Evolutionary conservation across 495 filamentous ascomycete genomes (phyloP), one percentile per base, ranked within the genome.

Genomic region (Xylaria longipes): DNA sequence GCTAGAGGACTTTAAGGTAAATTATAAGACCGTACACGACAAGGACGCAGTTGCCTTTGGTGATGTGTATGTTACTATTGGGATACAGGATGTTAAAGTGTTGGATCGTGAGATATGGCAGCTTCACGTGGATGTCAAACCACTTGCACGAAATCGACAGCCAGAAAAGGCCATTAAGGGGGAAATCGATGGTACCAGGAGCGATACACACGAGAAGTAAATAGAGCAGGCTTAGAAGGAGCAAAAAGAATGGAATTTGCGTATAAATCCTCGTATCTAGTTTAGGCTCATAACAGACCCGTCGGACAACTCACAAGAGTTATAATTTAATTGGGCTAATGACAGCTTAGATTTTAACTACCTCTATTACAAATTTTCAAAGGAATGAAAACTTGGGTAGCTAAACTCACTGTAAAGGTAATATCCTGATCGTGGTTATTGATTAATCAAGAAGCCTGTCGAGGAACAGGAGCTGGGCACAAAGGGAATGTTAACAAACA

Each of bases 81-180:
- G 31, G 31, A 60, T 60, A 9, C 57, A 22, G 20, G 33, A 60
- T 37, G 31, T 60, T 17, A 60, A 37, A 37, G 57, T 60, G 31
- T 14, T 60, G 20, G 57, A 60, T 1, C 57, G 57, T n/a, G 57
- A 60, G 33, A 60, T 60, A n/a, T 37, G 33, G 57, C 33, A 60
- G 57, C 57, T 60, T 22, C 29, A 11, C 0, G 4, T 37, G 3
- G 57, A 60, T 3, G 31, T 60, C 17, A 60, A 60, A 12, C 57
- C 57, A 8, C 57, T 60, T 22, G 33, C 33, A 1, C 57, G 57
- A 4, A 29, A 60, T 60, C 57, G 33, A 22, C 57, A 35, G 20
- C 7, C 33, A 1, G 57, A 60, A 22, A 60, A 22, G 20, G 20
- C 31, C 17, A 22, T 11, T 4, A 39, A n/a, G 4, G 57, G 39